Base-by-base conservation (phyloP, 2,329 filamentous ascomycete species). In the Cladosporium sphaerospermum region DNA sequence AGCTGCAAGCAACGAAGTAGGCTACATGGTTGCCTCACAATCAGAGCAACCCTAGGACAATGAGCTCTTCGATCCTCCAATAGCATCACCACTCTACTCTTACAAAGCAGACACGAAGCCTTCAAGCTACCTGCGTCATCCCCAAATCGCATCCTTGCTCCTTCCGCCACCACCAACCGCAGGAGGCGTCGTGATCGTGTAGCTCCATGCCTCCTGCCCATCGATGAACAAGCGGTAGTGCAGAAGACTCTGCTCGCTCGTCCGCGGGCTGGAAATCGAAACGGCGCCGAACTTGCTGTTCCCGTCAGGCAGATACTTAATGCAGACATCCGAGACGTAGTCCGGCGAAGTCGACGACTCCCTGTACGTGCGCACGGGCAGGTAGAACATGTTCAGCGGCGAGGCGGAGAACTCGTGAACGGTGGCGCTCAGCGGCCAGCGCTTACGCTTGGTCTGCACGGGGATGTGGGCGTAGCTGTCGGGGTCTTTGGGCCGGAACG, bases 381-480 rank as follows among this genome's bases (percentile, higher is more conserved):
- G 80, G 61, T 93, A 96, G 67, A 99, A 99, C 78, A 97, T 95
- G 67, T 85, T 95, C 48, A 99, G 69, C 0, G 93, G 93, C 52
- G 88, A 93, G 1, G 87, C 90, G 19, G 88, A 93, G 70, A 96
- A 97, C 69, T 99, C 93, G 62, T 95, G 86, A 0, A 95, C 87
- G 0, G 84, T 78, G 1, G 82, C 80, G 40, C 71, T 78, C 45
- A 81, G 72, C 0, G 81, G 76, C 84, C 85, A 89, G 41, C 54
- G 54, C 47, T 66, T 67, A 9, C 57, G 56, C 9, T 54, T 53
- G 1, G 62, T 66, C n/a, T 48, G 56, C 6, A 66, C 49, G 0
- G 55, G 45, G 11, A 44, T 31, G 6, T 45, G 39, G 16, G 32
- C 46, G 4, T 16, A 32, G 19, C 13, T 32, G 23, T 50, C 52